Conservation (phyloP, 768 basidiomycete species). For the Clitopilus hobsonii region DNA sequence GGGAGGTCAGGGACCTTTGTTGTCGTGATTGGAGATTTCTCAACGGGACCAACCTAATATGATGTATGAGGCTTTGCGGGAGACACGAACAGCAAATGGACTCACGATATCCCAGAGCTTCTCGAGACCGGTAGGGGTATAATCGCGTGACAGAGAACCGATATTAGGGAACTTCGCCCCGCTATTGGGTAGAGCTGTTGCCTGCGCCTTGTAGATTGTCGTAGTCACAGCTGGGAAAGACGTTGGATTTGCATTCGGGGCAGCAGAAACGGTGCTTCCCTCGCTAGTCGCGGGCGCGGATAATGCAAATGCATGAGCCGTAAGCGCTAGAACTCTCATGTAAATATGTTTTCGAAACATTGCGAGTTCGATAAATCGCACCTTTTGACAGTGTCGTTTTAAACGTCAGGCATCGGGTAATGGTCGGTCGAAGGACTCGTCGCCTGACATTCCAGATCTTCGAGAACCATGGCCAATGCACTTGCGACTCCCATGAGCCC, state of each 20-base stretch:
- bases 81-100: neutral
- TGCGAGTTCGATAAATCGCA: neutral
- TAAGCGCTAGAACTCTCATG: neutral
- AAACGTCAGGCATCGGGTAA: neutral
- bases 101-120: slow-evolving; percentile 2
- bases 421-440: neutral
- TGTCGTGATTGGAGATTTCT: slow-evolving; percentile 41
- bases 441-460: neutral
- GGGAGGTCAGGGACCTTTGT: slow-evolving; percentile 33
- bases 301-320: neutral
- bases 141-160: neutral
- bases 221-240: neutral
- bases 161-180: neutral
- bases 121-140: neutral
- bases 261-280: neutral
- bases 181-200: neutral
- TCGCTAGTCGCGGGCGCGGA: neutral
- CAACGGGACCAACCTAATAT: slow-evolving; percentile 35
- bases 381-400: neutral
- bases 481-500: neutral
- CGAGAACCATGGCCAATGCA: neutral
- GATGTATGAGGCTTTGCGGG: neutral
- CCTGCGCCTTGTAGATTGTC: neutral
- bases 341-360: too few relatives aligned
- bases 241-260: neutral